Percentiles rank a stretch among this genome's conserved stretches.
Evolutionary conservation across 371 early-diverging fungal genomes (phyloP).

Genomic region (Conidiobolus coronatus): DNA sequence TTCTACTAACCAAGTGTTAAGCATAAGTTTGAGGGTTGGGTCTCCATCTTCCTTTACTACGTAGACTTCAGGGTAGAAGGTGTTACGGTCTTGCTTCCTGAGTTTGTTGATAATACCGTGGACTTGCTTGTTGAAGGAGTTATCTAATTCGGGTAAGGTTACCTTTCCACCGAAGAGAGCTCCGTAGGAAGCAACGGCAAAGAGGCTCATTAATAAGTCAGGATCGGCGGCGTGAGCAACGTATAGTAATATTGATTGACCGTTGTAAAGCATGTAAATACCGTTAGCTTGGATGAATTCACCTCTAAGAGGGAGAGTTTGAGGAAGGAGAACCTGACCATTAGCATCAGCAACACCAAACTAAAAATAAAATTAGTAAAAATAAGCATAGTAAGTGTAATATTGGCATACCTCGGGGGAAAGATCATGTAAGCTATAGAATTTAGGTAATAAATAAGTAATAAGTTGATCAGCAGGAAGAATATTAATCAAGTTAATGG

Average conservation of each 20-base stretch:
- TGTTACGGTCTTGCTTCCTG: conserved; percentile 26
- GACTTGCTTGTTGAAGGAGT: conserved; percentile 26
- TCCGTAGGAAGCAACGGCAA: conserved; percentile 30
- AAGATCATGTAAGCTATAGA: conserved; percentile 72
- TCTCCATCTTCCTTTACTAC: conserved; percentile 86
- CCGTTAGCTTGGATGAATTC: conserved; percentile 70
- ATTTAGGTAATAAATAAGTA: conserved; percentile 42
- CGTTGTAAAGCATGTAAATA: conserved; percentile 61
- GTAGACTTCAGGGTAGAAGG: conserved; percentile 37
- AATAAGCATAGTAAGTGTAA: background rate
- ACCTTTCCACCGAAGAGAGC: conserved; percentile 33
- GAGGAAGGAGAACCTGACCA: conserved; percentile 37
- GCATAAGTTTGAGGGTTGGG: conserved; percentile 55
- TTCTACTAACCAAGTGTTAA: conserved; percentile 69
- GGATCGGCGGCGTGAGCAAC: conserved; percentile 58
- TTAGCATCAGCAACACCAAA: conserved; percentile 29
- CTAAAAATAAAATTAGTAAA: conserved; percentile 3
- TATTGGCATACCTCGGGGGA: conserved; percentile 25
- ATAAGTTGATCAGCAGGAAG: conserved; percentile 57
- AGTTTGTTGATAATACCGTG: conserved; percentile 28
- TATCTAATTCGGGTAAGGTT: conserved; percentile 27
- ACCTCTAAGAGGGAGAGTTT: conserved; percentile 50
- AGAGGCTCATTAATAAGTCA: conserved; percentile 41
- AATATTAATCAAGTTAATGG: conserved; percentile 46
- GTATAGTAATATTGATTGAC: conserved; percentile 71